Base-by-base conservation (phyloP, 257 asterid species). In the Fraxinus cuspidata region DNA sequence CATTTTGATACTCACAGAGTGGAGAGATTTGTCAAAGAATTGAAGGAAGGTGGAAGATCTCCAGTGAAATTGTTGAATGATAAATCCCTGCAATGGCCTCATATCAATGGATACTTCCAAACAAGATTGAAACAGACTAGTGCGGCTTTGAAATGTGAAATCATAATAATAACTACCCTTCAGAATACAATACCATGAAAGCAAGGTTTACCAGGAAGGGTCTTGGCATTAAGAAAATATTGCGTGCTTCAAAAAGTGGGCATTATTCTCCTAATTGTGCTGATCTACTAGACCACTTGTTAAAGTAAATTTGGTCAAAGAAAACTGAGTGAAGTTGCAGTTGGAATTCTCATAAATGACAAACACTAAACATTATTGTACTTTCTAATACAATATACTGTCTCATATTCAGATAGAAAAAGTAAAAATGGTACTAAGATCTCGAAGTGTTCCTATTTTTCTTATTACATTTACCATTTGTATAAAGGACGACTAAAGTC, bases 51-150 rank as follows among this genome's bases (percentile, higher is more conserved):
- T 21, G 98, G 99, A 74, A 96, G 94, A 85, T 92, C 97, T 74
- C 98, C 97, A 44, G 96, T 79, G 79, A 94, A 85, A 81, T 90
- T 94, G 89, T 96, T 96, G 83, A 77, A 88, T 38, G 99, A 96
- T 42, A 91, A 25, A 83, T 96, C 99, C 90, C 98, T 96, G 90
- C 74, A 87, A 77, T 80, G 66, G 75, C 67, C 78, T 74, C 68
- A 77, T 77, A 66, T 83, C 49, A 74, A 82, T 27, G 27, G 56
- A 80, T 77, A 79, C 27, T 63, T 78, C 28, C 28, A 60, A 38
- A 71, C 74, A 28, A 8, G 28, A 72, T 35, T 25, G 21, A 81
- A 72, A 72, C 69, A 72, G 23, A 63, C 53, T 47, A 25, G 2
- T 23, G 23, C 2, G 4, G 32, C 25, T 53, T 71, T 72, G 27